Percentiles rank a stretch among this genome's conserved stretches.
Evolutionary conservation across 345 rosid species (phyloP).

Genomic region (Sisymbrium irio): DNA sequence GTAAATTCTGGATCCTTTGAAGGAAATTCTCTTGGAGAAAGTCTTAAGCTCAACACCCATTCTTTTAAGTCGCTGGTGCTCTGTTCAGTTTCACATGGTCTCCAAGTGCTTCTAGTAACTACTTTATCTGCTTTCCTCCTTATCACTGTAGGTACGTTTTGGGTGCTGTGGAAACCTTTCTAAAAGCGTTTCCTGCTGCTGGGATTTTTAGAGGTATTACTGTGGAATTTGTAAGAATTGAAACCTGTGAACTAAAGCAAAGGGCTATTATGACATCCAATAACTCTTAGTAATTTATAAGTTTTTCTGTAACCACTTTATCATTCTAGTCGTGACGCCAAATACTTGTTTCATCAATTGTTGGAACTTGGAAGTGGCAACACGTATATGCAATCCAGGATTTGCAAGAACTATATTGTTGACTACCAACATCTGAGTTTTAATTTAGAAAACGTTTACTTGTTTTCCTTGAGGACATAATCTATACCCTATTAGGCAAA

Average conservation of each 20-base stretch:
- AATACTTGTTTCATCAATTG: constrained; percentile 19
- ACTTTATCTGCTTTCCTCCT: constrained; percentile 2
- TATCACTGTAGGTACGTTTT: constrained; percentile 69
- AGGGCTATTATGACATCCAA: background rate
- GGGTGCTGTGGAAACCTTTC: constrained; percentile 99
- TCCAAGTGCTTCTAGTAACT: constrained; percentile 14
- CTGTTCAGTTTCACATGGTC: constrained; percentile 20
- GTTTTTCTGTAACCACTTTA: background rate
- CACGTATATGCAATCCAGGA: constrained; percentile 1
- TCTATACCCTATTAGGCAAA: background rate
- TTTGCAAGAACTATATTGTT: constrained; percentile 1
- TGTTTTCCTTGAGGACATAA: constrained; percentile 7
- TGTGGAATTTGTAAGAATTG: constrained; percentile 20
- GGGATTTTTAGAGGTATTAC: constrained; percentile 84
- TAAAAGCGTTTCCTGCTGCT: constrained; percentile 96
- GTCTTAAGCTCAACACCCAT: constrained; percentile 6
- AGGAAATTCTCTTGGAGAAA: constrained; percentile 15
- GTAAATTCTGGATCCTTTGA: constrained; percentile 29
- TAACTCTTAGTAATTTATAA: constrained; percentile 12
- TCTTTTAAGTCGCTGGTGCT: constrained; percentile 23
- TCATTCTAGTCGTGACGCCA: constrained; percentile 11
- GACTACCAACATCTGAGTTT: constrained; percentile 7
- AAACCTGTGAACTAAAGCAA: constrained; percentile 16
- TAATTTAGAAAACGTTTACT: background rate
- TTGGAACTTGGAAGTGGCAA: constrained; percentile 23